Evolutionary conservation across 1,284 basidiomycete species (phyloP).

Genomic region (Trametes sp.): DNA sequence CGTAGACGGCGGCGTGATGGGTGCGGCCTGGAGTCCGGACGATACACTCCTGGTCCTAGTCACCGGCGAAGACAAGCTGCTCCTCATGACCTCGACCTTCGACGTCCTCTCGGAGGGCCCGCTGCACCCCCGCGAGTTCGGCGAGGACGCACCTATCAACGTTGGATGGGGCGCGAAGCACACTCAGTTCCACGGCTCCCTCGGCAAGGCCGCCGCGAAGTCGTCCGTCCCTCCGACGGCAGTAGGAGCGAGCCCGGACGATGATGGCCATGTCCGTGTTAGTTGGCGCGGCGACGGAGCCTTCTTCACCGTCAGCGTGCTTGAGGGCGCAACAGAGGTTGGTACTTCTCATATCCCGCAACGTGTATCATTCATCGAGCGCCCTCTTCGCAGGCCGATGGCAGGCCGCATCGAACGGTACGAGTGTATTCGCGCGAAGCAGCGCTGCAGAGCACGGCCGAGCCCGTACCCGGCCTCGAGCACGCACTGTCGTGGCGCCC

Average conservation of each 20-base stretch:
- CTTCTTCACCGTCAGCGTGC: constrained; percentile 86
- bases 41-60: constrained; percentile 84
- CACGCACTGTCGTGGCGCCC: constrained; percentile 89
- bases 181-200: constrained; percentile 97
- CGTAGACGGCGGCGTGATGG: constrained; percentile 85
- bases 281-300: constrained; percentile 95
- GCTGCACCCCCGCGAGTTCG: constrained; percentile 81
- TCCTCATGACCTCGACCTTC: constrained; percentile 90
- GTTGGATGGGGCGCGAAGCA: constrained; percentile 98
- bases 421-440: constrained; percentile 87
- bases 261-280: constrained; percentile 78
- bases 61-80: constrained; percentile 79
- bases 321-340: constrained; percentile 45
- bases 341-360: neutral
- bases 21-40: constrained; percentile 92
- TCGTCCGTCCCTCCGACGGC: constrained; percentile 53
- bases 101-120: constrained; percentile 86
- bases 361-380: neutral
- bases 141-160: constrained; percentile 91
- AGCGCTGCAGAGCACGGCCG: constrained; percentile 84
- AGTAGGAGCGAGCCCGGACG: constrained; percentile 68
- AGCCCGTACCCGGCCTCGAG: constrained; percentile 85
- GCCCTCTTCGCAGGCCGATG: constrained; percentile 11
- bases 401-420: constrained; percentile 60
- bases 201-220: constrained; percentile 88